phyloP scores from a whole-genome alignment of 257 asterid genomes.

The Plantago elongata region DNA sequence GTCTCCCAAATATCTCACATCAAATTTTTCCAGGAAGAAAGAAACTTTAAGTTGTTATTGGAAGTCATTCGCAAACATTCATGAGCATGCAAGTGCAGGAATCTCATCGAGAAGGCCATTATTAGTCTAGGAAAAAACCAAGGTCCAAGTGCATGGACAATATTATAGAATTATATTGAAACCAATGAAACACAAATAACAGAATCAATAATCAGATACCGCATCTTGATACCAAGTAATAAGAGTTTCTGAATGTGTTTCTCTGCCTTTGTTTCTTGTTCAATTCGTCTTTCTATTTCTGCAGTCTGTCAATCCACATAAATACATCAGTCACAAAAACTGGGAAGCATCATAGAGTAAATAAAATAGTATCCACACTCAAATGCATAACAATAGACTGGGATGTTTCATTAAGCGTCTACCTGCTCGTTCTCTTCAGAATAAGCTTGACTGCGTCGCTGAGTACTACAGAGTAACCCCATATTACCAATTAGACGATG shows the following conservation, averaged over 20 bases:
- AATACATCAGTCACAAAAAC: constrained; percentile 4
- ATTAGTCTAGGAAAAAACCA: background rate
- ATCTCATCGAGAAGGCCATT: too few species aligned
- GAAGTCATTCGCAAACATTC: too few species aligned
- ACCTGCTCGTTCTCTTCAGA: constrained; percentile 90
- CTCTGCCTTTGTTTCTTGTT: constrained; percentile 95
- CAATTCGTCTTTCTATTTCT: constrained; percentile 92
- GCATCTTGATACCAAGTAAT: constrained; percentile 61
- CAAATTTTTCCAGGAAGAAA: too few species aligned
- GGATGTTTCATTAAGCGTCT: constrained; percentile 17
- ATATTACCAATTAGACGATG: constrained; percentile 42
- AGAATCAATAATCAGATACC: constrained; percentile 19
- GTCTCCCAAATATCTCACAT: too few species aligned
- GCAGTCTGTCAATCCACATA: constrained; percentile 60
- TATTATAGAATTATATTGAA: constrained; percentile 4
- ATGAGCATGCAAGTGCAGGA: too few species aligned
- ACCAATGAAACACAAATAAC: constrained; percentile 6
- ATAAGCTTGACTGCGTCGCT: constrained; percentile 59
- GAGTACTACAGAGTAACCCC: constrained; percentile 96
- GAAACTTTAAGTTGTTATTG: too few species aligned
- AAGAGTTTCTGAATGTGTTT: constrained; percentile 95
- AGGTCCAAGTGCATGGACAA: background rate
- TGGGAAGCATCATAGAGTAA: background rate
- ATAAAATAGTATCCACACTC: constrained; percentile 11
- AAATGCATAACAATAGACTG: background rate